Conservation (phyloP, 192 early-diverging fungal species). For the Backusella macrospora region DNA sequence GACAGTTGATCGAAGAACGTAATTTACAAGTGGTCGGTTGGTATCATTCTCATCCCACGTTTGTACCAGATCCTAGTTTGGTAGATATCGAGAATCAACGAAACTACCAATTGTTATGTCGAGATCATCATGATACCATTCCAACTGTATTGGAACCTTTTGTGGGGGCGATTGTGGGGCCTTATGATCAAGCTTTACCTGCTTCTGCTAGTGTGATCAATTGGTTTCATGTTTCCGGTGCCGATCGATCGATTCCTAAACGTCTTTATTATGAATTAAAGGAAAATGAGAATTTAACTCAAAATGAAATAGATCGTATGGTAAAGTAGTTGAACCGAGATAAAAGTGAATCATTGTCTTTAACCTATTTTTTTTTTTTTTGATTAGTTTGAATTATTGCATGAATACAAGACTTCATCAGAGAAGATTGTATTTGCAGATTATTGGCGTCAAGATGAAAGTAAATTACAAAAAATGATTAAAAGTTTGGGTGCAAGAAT, state of each 20-base stretch:
- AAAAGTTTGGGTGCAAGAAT: constrained; percentile 69
- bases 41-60: constrained; percentile 95
- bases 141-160: constrained; percentile 64
- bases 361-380: not conserved
- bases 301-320: constrained; percentile 54
- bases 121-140: constrained; percentile 52
- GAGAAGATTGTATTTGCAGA: constrained; percentile 69
- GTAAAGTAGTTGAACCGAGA: constrained; percentile 30
- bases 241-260: constrained; percentile 68
- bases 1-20: constrained; percentile 69
- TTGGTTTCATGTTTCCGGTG: constrained; percentile 79
- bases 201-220: constrained; percentile 79
- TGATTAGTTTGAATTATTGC: constrained; percentile 55
- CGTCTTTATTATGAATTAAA: constrained; percentile 62
- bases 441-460: constrained; percentile 77
- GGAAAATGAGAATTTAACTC: constrained; percentile 49
- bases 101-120: constrained; percentile 80
- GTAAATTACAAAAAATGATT: constrained; percentile 69
- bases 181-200: constrained; percentile 80
- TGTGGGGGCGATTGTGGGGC: constrained; percentile 90
- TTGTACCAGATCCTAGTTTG: constrained; percentile 84
- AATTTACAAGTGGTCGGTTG: constrained; percentile 87
- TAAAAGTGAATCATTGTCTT: not conserved
- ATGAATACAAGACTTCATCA: constrained; percentile 53
- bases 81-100: constrained; percentile 90